A percentile compares a stretch with the other conserved stretches of the same genome.
phyloP scores from a whole-genome alignment of 1,139 yeast genomes.

The Protomyces macrosporus region DNA sequence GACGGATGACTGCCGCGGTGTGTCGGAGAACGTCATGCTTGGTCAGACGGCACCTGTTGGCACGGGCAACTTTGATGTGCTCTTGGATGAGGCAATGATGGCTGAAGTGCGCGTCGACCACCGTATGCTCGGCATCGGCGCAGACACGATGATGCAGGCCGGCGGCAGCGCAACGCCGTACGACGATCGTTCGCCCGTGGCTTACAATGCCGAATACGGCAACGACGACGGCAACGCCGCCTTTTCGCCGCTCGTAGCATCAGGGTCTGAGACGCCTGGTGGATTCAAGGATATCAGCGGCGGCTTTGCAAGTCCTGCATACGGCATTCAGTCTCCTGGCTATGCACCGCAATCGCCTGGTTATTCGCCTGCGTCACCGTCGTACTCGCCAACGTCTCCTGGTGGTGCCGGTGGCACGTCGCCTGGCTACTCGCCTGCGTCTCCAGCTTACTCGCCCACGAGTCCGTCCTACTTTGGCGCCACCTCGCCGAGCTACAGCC shows the following conservation, averaged over 20 bases:
- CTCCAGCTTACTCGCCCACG: conserved; percentile 72
- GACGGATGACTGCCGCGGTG: conserved; percentile 96
- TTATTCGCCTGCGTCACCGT: conserved; percentile 59
- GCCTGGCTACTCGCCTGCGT: conserved; percentile 70
- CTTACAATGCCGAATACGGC: conserved; percentile 64
- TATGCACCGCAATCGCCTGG: conserved; percentile 65
- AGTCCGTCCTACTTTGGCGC: conserved; percentile 60
- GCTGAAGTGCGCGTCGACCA: conserved; percentile 56
- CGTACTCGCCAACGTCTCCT: conserved; percentile 70
- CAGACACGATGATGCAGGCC: conserved; percentile 45
- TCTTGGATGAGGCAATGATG: conserved; percentile 86
- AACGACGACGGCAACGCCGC: conserved; percentile 63
- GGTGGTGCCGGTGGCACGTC: conserved; percentile 61
- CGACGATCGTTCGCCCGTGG: conserved; percentile 69
- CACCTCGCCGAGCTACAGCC: conserved; percentile 60
- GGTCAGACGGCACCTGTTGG: conserved; percentile 99
- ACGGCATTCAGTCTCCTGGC: conserved; percentile 57
- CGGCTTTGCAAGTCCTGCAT: conserved; percentile 44
- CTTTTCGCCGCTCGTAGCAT: conserved; percentile 89
- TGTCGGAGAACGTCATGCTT: conserved; percentile 92
- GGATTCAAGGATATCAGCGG: conserved; percentile 95
- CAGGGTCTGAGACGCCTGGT: conserved; percentile 70
- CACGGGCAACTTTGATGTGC: conserved; percentile 95
- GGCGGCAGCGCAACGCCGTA: conserved; percentile 96
- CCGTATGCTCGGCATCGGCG: conserved; percentile 40